phyloP scores from a whole-genome alignment of 306 rosid species.

The Fagus sylvatica region DNA sequence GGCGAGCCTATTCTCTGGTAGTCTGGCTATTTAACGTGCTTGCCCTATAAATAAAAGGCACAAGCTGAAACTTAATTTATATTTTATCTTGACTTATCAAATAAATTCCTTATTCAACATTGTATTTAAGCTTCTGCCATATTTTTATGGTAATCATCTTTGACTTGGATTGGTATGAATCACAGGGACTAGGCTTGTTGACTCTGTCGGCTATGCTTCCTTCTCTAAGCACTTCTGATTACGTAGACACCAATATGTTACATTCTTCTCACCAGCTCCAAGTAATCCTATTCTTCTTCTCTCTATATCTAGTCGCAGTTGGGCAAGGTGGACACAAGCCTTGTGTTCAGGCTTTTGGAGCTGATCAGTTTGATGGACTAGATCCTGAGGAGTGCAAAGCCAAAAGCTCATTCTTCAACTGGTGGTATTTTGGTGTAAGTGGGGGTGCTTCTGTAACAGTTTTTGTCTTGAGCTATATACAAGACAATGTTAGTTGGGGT shows the following conservation, averaged over 20 bases:
- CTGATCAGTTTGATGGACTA: conserved; percentile 50
- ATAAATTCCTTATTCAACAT: too few relatives aligned
- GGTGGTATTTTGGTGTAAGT: conserved; percentile 51
- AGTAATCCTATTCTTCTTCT: conserved; percentile 37
- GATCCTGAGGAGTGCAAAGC: conserved; percentile 51
- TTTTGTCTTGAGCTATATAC: conserved; percentile 39
- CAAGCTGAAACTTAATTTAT: too few relatives aligned
- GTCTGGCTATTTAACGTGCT: too few relatives aligned
- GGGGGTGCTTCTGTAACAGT: conserved; percentile 22
- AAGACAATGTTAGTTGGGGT: conserved; percentile 41
- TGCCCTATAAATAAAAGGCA: too few relatives aligned
- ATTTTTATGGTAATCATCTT: neutral
- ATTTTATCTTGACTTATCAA: too few relatives aligned
- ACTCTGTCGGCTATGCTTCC: conserved; percentile 38
- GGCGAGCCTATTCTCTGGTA: too few relatives aligned
- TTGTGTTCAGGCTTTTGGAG: conserved; percentile 58
- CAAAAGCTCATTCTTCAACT: conserved; percentile 56
- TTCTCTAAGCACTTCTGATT: conserved; percentile 25
- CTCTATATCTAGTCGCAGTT: conserved; percentile 50
- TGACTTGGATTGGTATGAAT: neutral
- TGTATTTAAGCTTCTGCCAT: neutral
- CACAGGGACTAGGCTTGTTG: conserved; percentile 47
- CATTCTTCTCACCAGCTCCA: conserved; percentile 31
- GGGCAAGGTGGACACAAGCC: conserved; percentile 60
- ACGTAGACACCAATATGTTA: neutral